Base-by-base conservation (phyloP, 495 filamentous ascomycete genomes). In the Chlorociboria aeruginascens region DNA sequence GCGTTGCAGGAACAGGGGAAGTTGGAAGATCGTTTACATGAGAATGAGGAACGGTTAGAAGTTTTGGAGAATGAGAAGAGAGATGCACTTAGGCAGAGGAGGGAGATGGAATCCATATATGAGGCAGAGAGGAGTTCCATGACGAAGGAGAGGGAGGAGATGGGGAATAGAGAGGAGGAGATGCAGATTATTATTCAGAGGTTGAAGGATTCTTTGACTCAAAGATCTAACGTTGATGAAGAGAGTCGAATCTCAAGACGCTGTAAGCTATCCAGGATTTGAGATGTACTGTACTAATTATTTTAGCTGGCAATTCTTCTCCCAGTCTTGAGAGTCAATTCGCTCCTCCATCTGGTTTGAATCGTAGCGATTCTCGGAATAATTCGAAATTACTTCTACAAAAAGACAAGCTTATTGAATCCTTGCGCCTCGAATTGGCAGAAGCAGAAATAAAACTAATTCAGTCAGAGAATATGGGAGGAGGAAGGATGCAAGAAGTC, bases 391-490 rank as follows among this genome's bases (percentile, higher is more conserved):
- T 95, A 25, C 68, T 96, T 16, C 70, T 90, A 52, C 89, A 96
- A 64, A 98, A 97, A 65, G 90, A 97, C 65, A 93, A 89, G 60
- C 62, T 98, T 46, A 96, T 98, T 55, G 89, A 98, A 60, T 87
- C 82, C 2, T 71, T 98, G 46, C 76, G 89, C 41, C 74, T 96
- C 8, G 90, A 98, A 61, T 73, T 98, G 17, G 90, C 92, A 25
- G 92, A 95, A 58, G 82, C 84, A 12, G 90, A 98, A 62, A 93
- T 96, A 64, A 95, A 94, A 59, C 75, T 95, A 9, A 85, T 95
- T 38, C 90, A 97, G 62, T 77, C 93, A 52, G 90, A 97, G 63
- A 94, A 95, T 61, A 77, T 81, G 60, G 90, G 88, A 31, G 90
- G 89, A 13, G 85, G 84, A 30, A 77, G 83, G 8, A 67, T 94